phyloP scores from a whole-genome alignment of 2,329 filamentous ascomycete genomes.

The Cytospora leucostoma region DNA sequence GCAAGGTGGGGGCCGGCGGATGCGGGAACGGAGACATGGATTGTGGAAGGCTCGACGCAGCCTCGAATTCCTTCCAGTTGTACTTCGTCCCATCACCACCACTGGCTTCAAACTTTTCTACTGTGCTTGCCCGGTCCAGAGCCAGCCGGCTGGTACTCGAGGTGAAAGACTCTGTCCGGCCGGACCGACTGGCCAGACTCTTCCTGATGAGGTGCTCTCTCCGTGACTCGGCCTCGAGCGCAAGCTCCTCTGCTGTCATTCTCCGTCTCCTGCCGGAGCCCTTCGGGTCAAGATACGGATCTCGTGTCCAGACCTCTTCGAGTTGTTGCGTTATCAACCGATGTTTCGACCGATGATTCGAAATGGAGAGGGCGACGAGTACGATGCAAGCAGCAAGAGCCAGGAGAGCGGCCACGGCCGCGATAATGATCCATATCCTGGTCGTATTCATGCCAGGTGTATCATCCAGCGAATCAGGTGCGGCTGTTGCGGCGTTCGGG shows the following conservation, averaged over 20 bases:
- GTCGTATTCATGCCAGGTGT: conserved; percentile 28
- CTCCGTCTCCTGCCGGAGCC: conserved; percentile 33
- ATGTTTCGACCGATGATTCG: conserved; percentile 18
- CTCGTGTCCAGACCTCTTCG: conserved; percentile 31
- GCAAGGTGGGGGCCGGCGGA: conserved; percentile 11
- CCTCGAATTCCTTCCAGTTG: conserved; percentile 44
- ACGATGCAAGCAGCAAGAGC: conserved; percentile 31
- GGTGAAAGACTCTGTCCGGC: conserved; percentile 16
- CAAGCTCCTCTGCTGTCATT: conserved; percentile 32
- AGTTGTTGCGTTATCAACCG: conserved; percentile 22
- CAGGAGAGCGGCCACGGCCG: conserved; percentile 33
- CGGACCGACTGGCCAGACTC: conserved; percentile 40
- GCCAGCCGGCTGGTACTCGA: conserved; percentile 17
- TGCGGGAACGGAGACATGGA: conserved; percentile 15
- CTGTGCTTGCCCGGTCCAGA: conserved; percentile 3
- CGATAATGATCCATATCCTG: conserved; percentile 34
- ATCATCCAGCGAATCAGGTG: conserved; percentile 33
- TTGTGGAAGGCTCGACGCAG: conserved; percentile 22
- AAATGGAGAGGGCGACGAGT: conserved; percentile 29
- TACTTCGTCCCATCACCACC: conserved; percentile 33
- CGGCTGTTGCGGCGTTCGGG: background rate
- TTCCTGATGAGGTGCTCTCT: conserved; percentile 47
- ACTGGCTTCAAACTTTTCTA: conserved; percentile 20
- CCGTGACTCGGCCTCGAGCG: conserved; percentile 41
- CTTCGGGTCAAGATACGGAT: conserved; percentile 33